A percentile compares a stretch with the other conserved stretches of the same genome.
phyloP scores from a whole-genome alignment of 768 basidiomycete species.

The Sarcodon aspratus region DNA sequence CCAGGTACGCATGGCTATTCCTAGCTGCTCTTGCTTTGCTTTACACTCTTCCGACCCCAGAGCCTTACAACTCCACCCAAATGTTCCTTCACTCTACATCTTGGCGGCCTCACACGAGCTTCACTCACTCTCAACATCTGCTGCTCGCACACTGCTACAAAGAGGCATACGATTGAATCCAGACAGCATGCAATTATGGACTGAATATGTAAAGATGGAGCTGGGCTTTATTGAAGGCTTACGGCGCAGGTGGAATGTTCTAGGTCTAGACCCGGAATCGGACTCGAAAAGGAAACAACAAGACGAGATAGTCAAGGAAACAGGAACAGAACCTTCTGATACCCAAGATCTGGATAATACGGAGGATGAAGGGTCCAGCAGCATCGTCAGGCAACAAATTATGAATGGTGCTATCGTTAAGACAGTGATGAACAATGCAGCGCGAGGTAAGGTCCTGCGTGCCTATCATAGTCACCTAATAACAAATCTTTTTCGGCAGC shows the following conservation, averaged over 20 bases:
- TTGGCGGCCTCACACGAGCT: conserved; percentile 80
- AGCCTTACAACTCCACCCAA: conserved; percentile 82
- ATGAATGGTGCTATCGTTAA: conserved; percentile 74
- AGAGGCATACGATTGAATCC: conserved; percentile 74
- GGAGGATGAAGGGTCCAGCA: conserved; percentile 27
- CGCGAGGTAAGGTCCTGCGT: conserved; percentile 39
- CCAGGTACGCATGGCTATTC: conserved; percentile 39
- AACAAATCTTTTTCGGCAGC: conserved; percentile 15
- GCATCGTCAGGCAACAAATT: conserved; percentile 45
- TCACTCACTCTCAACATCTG: conserved; percentile 56
- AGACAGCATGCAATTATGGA: conserved; percentile 71
- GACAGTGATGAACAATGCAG: conserved; percentile 65
- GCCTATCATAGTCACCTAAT: conserved; percentile 2
- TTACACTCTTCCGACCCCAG: conserved; percentile 24
- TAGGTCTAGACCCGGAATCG: conserved; percentile 42
- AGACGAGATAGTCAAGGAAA: conserved; percentile 19
- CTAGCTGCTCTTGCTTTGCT: not conserved
- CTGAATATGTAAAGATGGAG: conserved; percentile 87
- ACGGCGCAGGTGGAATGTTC: conserved; percentile 64
- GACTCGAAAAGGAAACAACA: conserved; percentile 3
- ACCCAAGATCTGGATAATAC: conserved; percentile 8
- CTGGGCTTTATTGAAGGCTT: conserved; percentile 75
- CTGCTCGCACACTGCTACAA: conserved; percentile 75
- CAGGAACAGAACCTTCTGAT: conserved; percentile 10
- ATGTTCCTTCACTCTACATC: conserved; percentile 67